A percentile compares a stretch with the other conserved stretches of the same genome.
Evolutionary conservation across 2,329 filamentous ascomycete genomes (phyloP).

Genomic region (Cyclaneusma minus): DNA sequence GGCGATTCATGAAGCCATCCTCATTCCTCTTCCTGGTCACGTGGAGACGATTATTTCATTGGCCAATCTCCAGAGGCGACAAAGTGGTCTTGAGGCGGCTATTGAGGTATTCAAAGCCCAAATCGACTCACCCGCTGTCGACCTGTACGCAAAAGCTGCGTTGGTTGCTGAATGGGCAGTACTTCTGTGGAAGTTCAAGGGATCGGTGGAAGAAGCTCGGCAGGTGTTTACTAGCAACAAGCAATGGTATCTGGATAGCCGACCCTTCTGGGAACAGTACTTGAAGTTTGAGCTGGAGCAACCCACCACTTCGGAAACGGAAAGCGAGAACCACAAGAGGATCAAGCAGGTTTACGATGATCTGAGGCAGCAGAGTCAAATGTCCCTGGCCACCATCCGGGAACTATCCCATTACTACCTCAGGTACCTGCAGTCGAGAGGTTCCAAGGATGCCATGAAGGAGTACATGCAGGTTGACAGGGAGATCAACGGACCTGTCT

Average conservation of each 20-base stretch:
- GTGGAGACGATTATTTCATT: slow-evolving; percentile 78
- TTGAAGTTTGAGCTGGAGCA: slow-evolving; percentile 81
- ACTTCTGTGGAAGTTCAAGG: slow-evolving; percentile 77
- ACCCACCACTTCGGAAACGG: slow-evolving; percentile 48
- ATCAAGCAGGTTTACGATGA: slow-evolving; percentile 69
- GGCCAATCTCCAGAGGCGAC: slow-evolving; percentile 73
- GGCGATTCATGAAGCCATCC: slow-evolving; percentile 71
- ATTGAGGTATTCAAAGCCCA: slow-evolving; percentile 71
- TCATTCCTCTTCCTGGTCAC: slow-evolving; percentile 62
- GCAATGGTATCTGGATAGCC: slow-evolving; percentile 72
- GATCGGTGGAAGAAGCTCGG: slow-evolving; percentile 64
- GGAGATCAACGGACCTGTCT: slow-evolving; percentile 60
- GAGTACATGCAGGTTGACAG: slow-evolving; percentile 72
- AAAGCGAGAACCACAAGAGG: slow-evolving; percentile 51
- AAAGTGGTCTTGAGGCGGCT: slow-evolving; percentile 69
- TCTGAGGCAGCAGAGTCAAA: slow-evolving; percentile 55
- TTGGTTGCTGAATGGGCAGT: slow-evolving; percentile 80
- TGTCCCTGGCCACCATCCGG: slow-evolving; percentile 52
- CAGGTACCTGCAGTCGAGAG: slow-evolving; percentile 67
- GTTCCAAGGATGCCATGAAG: slow-evolving; percentile 70
- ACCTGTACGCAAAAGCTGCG: slow-evolving; percentile 69
- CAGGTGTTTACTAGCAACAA: slow-evolving; percentile 70
- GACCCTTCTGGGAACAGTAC: slow-evolving; percentile 80
- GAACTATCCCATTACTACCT: slow-evolving; percentile 69
- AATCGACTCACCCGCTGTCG: slow-evolving; percentile 56